Evolutionary conservation across 2,329 filamentous ascomycete genomes (phyloP), one percentile per base, ranked within the genome.

Genomic region (Xylariaceae sp.): DNA sequence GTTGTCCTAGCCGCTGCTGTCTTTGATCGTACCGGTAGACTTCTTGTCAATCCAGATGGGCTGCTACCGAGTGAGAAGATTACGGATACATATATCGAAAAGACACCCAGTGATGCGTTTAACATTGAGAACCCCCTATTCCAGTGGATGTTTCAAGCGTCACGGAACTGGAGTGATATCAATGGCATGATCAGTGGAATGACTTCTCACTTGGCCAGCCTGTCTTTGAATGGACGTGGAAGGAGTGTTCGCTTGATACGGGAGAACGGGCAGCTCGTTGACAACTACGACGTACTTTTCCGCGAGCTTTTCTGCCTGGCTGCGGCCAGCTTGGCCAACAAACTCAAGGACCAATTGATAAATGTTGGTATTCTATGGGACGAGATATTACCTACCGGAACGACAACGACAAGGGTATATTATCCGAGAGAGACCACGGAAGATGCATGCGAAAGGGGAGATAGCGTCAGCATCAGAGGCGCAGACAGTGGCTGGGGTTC

Each of bases 61-160:
- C 72, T 85, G 16, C 69, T 90, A 11, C 88, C 88, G 4, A 86
- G 79, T 41, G 81, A 86, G 53, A 89, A 91, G 60, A 89, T 96
- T 55, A 94, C 90, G 1, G 86, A 87, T 66, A 85, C 85, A 13
- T 90, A 90, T 66, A 71, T 89, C 38, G 85, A 88, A 66, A 81
- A 78, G 66, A 84, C 82, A 28, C 82, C 86, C 48, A 83, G 86
- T 54, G 89, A 95, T 54, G 82, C 86, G 13, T 92, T 96, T 63
- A 84, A 84, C 50, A 84, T 84, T 19, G 81, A 83, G 0, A 90
- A 96, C 65, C 83, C 88, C 0, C 83, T 92, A 1, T 96, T 94
- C 69, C 83, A 91, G 45, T 96, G 91, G 91, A 86, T 94, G 63
- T 95, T 89, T 65, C 82, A 88, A 51, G 88, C 90, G 2, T 89